Evolutionary conservation across 176 grass and related monocot species (phyloP).

Genomic region (Oryza coarctata): DNA sequence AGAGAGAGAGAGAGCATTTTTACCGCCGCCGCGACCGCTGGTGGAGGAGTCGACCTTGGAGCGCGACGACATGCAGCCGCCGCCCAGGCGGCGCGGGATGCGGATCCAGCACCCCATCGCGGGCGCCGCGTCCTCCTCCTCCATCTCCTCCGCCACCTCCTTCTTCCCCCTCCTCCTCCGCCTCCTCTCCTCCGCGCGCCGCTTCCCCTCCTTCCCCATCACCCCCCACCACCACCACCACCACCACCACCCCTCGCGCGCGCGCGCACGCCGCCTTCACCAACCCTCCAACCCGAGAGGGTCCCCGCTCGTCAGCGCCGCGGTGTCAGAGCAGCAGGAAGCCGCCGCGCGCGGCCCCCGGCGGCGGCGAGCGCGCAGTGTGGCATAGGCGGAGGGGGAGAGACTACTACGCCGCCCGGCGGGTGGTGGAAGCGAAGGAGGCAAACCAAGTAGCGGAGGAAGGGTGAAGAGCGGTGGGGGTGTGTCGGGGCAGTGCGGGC

Average conservation of each 20-base stretch:
- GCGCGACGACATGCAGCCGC: constrained; percentile 78
- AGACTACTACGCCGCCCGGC: constrained; percentile 15
- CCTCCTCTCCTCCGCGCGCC: constrained; percentile 40
- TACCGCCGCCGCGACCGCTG: constrained; percentile 53
- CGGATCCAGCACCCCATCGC: constrained; percentile 86
- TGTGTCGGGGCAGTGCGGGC: constrained; percentile 40
- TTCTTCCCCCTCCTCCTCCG: constrained; percentile 31
- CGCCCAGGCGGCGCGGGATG: constrained; percentile 48
- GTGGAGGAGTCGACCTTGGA: constrained; percentile 85
- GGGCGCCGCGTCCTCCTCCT: constrained; percentile 43
- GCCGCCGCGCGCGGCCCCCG: constrained; percentile 38
- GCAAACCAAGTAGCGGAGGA: constrained; percentile 14
- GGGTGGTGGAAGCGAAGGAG: not conserved
- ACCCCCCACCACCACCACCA: not conserved
- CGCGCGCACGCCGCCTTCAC: not conserved
- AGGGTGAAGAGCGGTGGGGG: constrained; percentile 28
- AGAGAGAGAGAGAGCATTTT: constrained; percentile 24
- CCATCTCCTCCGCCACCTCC: not conserved
- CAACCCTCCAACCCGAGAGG: not conserved
- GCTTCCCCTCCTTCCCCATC: constrained; percentile 50
- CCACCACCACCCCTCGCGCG: constrained; percentile 18
- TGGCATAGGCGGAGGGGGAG: not conserved
- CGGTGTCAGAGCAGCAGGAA: constrained; percentile 7
- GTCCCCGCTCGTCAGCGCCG: constrained; percentile 27
- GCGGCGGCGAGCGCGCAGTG: constrained; percentile 32